A percentile compares a stretch with the other conserved stretches of the same genome.
phyloP scores from a whole-genome alignment of 164 flowering plant species.

The Platanus orientalis region DNA sequence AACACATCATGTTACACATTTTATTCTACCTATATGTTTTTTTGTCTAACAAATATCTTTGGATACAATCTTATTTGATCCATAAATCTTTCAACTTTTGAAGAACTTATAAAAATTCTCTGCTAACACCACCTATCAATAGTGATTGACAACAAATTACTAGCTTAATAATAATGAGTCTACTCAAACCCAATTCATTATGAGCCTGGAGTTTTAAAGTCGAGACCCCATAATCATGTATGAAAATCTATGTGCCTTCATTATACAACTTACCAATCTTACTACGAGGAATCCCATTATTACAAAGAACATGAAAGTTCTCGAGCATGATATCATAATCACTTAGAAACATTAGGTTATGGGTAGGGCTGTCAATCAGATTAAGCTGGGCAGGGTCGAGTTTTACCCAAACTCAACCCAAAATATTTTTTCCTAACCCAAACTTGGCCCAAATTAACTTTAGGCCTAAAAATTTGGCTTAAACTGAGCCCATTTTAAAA shows the following conservation, averaged over 20 bases:
- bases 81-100: constrained; percentile 34
- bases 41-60: constrained; percentile 25
- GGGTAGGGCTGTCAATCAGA: no score
- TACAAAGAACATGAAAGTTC: constrained; percentile 48
- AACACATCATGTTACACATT: constrained; percentile 33
- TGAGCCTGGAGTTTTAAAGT: constrained; percentile 43
- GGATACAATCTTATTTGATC: constrained; percentile 44
- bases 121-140: constrained; percentile 38
- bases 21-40: constrained; percentile 38
- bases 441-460: no score
- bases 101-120: constrained; percentile 31
- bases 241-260: constrained; percentile 44
- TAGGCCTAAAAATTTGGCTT: no score
- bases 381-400: no score
- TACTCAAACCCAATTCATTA: constrained; percentile 45
- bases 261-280: constrained; percentile 52
- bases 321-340: constrained; percentile 53
- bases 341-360: constrained; percentile 41
- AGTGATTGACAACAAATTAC: constrained; percentile 44
- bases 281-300: constrained; percentile 52
- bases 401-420: no score
- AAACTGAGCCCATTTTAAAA: no score
- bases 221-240: constrained; percentile 42
- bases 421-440: no score
- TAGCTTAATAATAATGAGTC: constrained; percentile 35